Evolutionary conservation across 176 grass and related monocot genomes (phyloP).

Genomic region (Paspalum notatum): DNA sequence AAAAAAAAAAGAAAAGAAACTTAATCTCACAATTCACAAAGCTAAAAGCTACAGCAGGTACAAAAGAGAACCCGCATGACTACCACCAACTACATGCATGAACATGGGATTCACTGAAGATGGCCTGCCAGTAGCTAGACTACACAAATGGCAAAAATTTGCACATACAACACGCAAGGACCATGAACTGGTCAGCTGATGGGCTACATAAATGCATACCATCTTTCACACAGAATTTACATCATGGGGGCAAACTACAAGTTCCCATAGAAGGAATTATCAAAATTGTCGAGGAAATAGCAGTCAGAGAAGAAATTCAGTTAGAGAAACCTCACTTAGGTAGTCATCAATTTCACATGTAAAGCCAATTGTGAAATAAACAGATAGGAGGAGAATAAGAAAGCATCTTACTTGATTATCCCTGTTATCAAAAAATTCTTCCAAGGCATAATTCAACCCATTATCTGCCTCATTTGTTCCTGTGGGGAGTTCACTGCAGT

Average conservation of each 20-base stretch:
- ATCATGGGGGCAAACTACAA: background rate
- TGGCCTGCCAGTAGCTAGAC: conserved; percentile 26
- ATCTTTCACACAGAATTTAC: background rate
- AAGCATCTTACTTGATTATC: conserved; percentile 33
- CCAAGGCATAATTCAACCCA: background rate
- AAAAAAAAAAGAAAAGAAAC: background rate
- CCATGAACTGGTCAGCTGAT: background rate
- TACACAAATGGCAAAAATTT: background rate
- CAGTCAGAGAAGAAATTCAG: background rate
- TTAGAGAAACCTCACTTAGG: background rate
- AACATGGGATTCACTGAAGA: conserved; percentile 12
- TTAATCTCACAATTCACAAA: background rate
- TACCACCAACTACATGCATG: background rate
- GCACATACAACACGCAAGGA: conserved; percentile 10
- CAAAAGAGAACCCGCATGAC: conserved; percentile 3
- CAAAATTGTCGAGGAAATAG: background rate
- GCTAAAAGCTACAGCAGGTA: background rate
- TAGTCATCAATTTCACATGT: background rate
- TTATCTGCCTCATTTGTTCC: background rate
- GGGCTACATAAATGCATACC: background rate
- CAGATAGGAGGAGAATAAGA: background rate
- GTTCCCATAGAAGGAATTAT: conserved; percentile 6
- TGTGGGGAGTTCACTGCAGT: background rate
- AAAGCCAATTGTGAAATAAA: background rate
- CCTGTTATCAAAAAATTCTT: background rate